A percentile compares a stretch with the other conserved stretches of the same genome.
Evolutionary conservation across 352 stramenopile species (phyloP).

Genomic region (Globisporangium echinulatum): DNA sequence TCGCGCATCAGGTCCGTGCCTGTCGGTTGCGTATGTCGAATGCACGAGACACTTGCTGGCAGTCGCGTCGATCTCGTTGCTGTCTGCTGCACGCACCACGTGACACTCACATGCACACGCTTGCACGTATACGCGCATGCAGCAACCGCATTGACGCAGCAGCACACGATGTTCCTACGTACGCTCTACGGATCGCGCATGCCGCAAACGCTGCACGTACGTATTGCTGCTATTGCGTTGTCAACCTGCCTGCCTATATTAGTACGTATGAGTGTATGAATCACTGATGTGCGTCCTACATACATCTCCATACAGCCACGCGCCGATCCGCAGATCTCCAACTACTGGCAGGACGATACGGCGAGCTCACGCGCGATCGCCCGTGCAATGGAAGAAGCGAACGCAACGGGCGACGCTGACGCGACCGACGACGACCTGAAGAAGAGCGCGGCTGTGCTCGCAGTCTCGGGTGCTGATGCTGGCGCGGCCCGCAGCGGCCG

Average conservation of each 20-base stretch:
- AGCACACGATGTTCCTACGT: conserved; percentile 60
- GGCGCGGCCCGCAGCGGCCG: conserved; percentile 6
- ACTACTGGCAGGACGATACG: conserved; percentile 79
- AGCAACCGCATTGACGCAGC: background rate
- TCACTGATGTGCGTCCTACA: background rate
- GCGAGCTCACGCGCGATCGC: conserved; percentile 56
- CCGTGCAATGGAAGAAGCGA: conserved; percentile 52
- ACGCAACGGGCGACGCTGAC: conserved; percentile 14
- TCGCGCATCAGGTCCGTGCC: too few species aligned
- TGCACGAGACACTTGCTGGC: too few species aligned
- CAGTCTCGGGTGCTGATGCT: conserved; percentile 18
- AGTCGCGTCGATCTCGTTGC: too few species aligned
- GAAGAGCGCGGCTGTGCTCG: conserved; percentile 30
- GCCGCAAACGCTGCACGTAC: conserved; percentile 67
- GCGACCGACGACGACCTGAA: conserved; percentile 32
- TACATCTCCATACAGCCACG: conserved; percentile 31
- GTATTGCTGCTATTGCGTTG: conserved; percentile 4
- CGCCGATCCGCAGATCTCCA: conserved; percentile 54
- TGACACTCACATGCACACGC: background rate
- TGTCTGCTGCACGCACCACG: too few species aligned
- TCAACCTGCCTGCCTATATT: background rate
- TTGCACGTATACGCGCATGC: too few species aligned
- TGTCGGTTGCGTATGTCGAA: too few species aligned
- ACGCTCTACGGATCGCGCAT: conserved; percentile 72
- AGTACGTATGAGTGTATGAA: background rate